Conservation (phyloP, 768 basidiomycete species). For the Dioszegia crocea region DNA sequence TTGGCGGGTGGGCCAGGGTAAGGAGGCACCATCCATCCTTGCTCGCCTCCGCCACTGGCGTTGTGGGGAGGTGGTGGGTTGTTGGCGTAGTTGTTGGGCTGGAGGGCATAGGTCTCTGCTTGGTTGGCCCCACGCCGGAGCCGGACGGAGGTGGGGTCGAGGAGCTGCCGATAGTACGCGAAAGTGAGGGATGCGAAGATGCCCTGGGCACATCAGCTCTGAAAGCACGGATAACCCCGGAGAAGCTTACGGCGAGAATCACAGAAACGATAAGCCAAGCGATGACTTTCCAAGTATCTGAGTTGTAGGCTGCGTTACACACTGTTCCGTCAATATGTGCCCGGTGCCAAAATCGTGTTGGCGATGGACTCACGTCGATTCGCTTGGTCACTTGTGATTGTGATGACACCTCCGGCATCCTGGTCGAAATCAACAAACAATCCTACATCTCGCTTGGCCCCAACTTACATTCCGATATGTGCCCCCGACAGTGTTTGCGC, state of each 20-base stretch:
- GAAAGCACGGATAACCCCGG: neutral
- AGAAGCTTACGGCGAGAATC: conserved; percentile 54
- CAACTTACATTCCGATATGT: conserved; percentile 22
- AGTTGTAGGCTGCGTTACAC: conserved; percentile 54
- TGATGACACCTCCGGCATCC: neutral
- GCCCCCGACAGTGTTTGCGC: conserved; percentile 8
- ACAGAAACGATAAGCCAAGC: conserved; percentile 60
- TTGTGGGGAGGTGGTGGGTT: conserved; percentile 17
- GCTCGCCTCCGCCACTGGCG: conserved; percentile 20
- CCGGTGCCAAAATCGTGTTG: neutral
- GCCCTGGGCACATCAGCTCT: conserved; percentile 22
- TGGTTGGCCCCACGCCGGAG: conserved; percentile 16
- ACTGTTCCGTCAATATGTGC: neutral
- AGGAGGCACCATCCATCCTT: conserved; percentile 45
- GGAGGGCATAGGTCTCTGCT: conserved; percentile 27
- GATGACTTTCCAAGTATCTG: conserved; percentile 66
- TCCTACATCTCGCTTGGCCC: too few relatives aligned
- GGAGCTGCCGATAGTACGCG: conserved; percentile 68
- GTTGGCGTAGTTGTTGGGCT: conserved; percentile 22
- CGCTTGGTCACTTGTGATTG: conserved; percentile 21
- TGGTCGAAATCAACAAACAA: too few relatives aligned
- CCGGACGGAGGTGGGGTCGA: conserved; percentile 60
- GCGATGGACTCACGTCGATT: conserved; percentile 10
- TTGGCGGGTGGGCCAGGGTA: conserved; percentile 45
- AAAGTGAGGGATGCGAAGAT: conserved; percentile 67